Base-by-base conservation (phyloP, 1,139 yeast genomes). In the Suhomyces kunorum region DNA sequence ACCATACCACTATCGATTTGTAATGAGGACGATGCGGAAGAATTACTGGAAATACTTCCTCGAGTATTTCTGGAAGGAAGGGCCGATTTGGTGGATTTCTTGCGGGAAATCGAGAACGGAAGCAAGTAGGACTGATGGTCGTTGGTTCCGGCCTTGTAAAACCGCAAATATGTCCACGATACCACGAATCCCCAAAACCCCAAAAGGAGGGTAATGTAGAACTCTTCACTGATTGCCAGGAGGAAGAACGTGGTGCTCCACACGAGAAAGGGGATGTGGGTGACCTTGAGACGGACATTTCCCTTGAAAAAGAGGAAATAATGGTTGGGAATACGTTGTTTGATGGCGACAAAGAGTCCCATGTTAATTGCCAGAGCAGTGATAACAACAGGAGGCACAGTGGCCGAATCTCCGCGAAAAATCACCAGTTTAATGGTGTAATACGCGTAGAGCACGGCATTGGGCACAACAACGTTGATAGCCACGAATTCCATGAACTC, bases 321-420 rank as follows among this genome's bases (percentile, higher is more conserved):
- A 51, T 72, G 77, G 41, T 64, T 62, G 14, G 74, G 66, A 13
- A 72, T 69, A 28, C 77, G 50, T 50, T 72, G 77, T 44, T 71
- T 71, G 5, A 70, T 59, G 4, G 76, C 76, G 9, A 71, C 70
- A 8, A 73, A 52, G 23, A 71, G 55, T 13, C 72, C 75, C 61
- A 71, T 66, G 24, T 64, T 63, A 33, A 55, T 60, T 44, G 71
- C 66, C 65, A 63, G 63, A n/a, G 67, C 58, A 1, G 69, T 54
- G 31, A 61, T 53, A 7, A 68, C 62, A 12, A 67, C 71, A 2
- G 74, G 74, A 1, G 72, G 72, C 4, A 61, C 74, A 3, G 45
- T 17, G 16, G 12, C 22, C 9, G 36, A 20, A 5, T 37, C 44
- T 5, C 41, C 37, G 9, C 33, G 42, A 1, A 58, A 60, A 3